Evolutionary conservation across 2,329 filamentous ascomycete genomes (phyloP).

Genomic region (Monosporascus sp.): DNA sequence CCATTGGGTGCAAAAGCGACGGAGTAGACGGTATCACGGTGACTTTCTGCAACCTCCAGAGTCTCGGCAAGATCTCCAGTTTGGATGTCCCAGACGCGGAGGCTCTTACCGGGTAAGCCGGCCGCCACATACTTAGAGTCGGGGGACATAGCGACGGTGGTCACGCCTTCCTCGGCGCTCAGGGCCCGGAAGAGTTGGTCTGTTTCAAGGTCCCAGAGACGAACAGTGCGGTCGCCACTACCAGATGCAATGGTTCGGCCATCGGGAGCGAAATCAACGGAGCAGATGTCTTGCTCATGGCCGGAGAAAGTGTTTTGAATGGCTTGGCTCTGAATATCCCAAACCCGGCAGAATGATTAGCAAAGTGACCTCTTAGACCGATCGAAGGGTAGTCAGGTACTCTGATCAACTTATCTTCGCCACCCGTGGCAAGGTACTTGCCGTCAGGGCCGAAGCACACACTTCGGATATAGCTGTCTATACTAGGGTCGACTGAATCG

Average conservation of each 20-base stretch:
- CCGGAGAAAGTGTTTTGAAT: constrained; percentile 94
- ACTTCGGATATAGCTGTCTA: constrained; percentile 93
- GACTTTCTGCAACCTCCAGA: constrained; percentile 85
- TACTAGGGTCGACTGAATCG: constrained; percentile 76
- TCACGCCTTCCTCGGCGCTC: constrained; percentile 93
- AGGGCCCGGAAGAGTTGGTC: constrained; percentile 77
- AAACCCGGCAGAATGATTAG: constrained; percentile 55
- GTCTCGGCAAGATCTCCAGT: constrained; percentile 83
- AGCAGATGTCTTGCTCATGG: constrained; percentile 98
- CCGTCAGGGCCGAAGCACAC: constrained; percentile 99
- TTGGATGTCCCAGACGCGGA: constrained; percentile 91
- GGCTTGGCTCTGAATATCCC: constrained; percentile 79
- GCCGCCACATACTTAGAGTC: constrained; percentile 92
- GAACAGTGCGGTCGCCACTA: constrained; percentile 88
- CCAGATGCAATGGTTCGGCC: constrained; percentile 93
- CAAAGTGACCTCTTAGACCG: background rate
- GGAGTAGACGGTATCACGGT: constrained; percentile 95
- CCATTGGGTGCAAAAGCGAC: constrained; percentile 94
- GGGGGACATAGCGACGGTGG: constrained; percentile 93
- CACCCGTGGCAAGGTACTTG: constrained; percentile 87
- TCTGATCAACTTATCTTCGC: constrained; percentile 94
- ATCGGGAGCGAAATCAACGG: constrained; percentile 88
- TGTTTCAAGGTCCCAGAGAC: constrained; percentile 91
- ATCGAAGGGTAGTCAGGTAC: constrained; percentile 45
- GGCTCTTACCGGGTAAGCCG: constrained; percentile 93